Evolutionary conservation across 2,329 filamentous ascomycete genomes (phyloP).

Genomic region (Fusarium scirpi): DNA sequence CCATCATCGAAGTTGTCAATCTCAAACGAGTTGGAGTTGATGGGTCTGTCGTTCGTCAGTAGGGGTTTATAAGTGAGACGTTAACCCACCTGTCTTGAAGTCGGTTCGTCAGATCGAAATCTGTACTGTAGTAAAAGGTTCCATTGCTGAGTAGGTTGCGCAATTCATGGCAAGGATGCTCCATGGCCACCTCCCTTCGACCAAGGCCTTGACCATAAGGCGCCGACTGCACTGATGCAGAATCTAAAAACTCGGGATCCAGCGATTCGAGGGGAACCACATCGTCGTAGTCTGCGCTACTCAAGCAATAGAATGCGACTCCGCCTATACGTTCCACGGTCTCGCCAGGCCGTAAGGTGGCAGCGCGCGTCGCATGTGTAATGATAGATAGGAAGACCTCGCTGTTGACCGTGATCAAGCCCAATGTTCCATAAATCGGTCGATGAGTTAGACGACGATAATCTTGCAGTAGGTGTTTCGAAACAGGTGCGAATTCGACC

Average conservation of each 20-base stretch:
- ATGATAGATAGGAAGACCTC: constrained; percentile 95
- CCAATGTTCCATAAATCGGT: constrained; percentile 86
- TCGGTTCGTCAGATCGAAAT: constrained; percentile 95
- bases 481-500: constrained; percentile 82
- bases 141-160: constrained; percentile 94
- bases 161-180: constrained; percentile 90
- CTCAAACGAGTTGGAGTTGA: constrained; percentile 83
- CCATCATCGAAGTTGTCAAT: constrained; percentile 93
- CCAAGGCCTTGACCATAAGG: constrained; percentile 61
- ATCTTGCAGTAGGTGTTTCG: constrained; percentile 75
- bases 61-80: not conserved
- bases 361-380: constrained; percentile 81
- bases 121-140: constrained; percentile 98
- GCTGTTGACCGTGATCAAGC: constrained; percentile 83
- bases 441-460: constrained; percentile 81
- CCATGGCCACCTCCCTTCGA: constrained; percentile 76
- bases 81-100: constrained; percentile 80
- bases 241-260: constrained; percentile 63
- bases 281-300: constrained; percentile 86
- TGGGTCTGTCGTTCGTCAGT: constrained; percentile 63
- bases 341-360: constrained; percentile 86
- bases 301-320: constrained; percentile 95
- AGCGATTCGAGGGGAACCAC: constrained; percentile 68
- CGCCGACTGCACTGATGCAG: constrained; percentile 56
- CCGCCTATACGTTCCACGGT: constrained; percentile 87